Evolutionary conservation across 2,329 filamentous ascomycete species (phyloP), one percentile per base, ranked within the genome.

Genomic region (Byssothecium circinans): DNA sequence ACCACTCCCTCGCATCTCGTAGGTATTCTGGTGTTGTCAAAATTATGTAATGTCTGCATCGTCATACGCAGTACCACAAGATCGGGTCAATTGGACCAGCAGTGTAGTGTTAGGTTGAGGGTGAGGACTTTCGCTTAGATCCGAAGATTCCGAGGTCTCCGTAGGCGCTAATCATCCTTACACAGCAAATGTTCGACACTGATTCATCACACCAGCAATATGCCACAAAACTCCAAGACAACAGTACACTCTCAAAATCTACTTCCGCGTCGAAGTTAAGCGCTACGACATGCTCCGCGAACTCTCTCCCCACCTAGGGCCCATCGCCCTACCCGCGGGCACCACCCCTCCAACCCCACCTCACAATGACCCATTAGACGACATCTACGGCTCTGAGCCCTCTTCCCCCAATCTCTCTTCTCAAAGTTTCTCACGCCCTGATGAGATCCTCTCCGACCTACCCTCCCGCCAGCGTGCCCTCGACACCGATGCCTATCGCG

Each of bases 401-500:
- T 54, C 60, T 4, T 75, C 73, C 2, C 74, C 74, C 3, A 47
- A 50, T 11, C 51, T 64, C 22, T 22, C 46, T 19, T 43, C 52
- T 10, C 42, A 22, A 19, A 41, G 32, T 32, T 3, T 15, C 33
- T 17, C 25, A 18, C 30, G 12, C 12, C 4, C 17, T 30, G 40
- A 66, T 75, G 25, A 81, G 76, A 64, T 81, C 45, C 77, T 79
- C 33, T 84, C 81, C n/a, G 91, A 95, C 60, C 81, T 94, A 41
- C 83, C 81, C 17, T 84, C 87, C 19, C 80, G 96, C 14, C 84
- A 87, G 60, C 80, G 83, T 34, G 85, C 88, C 45, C 90, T 96
- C 68, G 81, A 84, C 43, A 96, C 88, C 7, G 85, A 88, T 32
- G 94, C 94, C 17, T 97, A 97, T 73, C 86, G 92, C 49, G 91